phyloP scores from a whole-genome alignment of 441 rosid species.

The Mallotus repandus region DNA sequence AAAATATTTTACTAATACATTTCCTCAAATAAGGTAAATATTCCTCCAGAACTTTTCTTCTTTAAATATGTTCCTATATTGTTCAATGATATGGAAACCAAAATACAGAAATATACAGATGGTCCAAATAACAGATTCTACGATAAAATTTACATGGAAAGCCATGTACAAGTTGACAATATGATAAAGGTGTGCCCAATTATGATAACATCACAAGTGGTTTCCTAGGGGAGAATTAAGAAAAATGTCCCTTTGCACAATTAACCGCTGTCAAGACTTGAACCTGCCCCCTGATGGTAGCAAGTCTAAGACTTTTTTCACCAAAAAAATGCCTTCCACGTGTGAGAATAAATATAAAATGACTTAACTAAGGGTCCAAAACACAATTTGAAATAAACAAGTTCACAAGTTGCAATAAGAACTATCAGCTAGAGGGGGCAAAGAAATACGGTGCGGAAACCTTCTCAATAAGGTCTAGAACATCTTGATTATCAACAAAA shows the following conservation, averaged over 20 bases:
- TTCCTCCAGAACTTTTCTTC: background rate
- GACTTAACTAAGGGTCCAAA: background rate
- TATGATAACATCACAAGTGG: background rate
- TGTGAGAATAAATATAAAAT: background rate
- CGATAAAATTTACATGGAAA: background rate
- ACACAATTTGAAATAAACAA: background rate
- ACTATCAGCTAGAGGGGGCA: background rate
- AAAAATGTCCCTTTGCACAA: background rate
- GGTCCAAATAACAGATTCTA: background rate
- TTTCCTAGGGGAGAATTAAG: background rate
- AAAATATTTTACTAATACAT: background rate
- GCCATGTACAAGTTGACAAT: background rate
- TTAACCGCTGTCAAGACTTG: background rate
- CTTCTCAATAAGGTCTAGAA: conserved; percentile 91
- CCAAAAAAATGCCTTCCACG: too few species aligned
- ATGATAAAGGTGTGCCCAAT: background rate
- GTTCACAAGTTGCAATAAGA: background rate
- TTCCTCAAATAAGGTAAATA: background rate
- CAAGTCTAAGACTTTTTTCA: background rate
- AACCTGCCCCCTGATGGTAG: background rate
- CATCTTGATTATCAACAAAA: conserved; percentile 95
- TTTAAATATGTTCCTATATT: background rate
- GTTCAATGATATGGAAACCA: background rate
- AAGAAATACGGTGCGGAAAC: conserved; percentile 30
- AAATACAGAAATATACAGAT: background rate